phyloP scores from a whole-genome alignment of 75 land plant species.

The Pinus tabuliformis region DNA sequence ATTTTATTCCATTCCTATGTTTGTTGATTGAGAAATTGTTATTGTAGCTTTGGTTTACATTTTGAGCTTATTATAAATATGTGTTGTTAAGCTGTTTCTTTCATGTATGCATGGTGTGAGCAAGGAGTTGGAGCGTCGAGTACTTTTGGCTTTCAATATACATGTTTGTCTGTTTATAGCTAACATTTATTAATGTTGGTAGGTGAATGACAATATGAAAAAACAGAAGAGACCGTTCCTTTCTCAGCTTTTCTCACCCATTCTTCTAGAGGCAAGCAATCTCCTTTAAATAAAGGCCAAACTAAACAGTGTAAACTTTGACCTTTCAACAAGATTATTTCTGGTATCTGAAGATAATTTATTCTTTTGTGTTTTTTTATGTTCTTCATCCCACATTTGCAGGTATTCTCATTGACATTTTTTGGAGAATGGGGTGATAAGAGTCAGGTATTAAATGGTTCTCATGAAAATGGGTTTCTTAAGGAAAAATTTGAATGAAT shows the following conservation, averaged over 20 bases:
- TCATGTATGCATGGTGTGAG: neutral
- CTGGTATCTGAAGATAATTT: neutral
- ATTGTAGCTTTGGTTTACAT: neutral
- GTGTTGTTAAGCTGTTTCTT: neutral
- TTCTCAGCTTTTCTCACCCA: slow-evolving; percentile 63
- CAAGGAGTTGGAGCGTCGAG: neutral
- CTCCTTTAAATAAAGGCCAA: neutral
- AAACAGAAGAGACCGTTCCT: slow-evolving; percentile 51
- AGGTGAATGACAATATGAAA: slow-evolving; percentile 42
- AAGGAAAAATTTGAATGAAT: neutral
- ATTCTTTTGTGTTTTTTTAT: neutral
- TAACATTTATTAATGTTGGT: slow-evolving; percentile 2
- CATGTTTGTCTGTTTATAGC: neutral
- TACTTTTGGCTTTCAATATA: neutral
- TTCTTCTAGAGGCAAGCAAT: slow-evolving; percentile 56
- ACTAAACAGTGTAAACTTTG: neutral
- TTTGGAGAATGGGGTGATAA: slow-evolving; percentile 99
- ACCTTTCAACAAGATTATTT: neutral
- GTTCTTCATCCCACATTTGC: slow-evolving; percentile 8
- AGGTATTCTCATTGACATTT: slow-evolving; percentile 93
- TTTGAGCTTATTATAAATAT: neutral
- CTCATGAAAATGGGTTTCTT: neutral
- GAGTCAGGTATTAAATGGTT: slow-evolving; percentile 72
- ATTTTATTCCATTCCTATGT: neutral
- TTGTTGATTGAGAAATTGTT: neutral